These are phyloP conservation scores for Annona squamosa DNA, from an alignment of 164 flowering plant genomes.

Conservation along the genomic window DNA sequence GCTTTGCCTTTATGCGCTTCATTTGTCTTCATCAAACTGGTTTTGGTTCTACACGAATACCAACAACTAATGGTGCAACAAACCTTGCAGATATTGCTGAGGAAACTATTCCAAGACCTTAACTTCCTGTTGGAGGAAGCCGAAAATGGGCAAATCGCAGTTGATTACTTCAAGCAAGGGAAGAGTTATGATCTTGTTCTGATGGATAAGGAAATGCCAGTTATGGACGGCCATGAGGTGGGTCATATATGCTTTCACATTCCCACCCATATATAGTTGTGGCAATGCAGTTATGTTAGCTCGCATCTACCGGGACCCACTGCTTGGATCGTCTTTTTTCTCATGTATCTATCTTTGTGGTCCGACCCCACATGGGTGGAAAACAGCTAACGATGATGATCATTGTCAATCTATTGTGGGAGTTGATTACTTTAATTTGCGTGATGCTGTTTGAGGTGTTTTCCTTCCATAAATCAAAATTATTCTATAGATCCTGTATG, in stretches of 20 bases:
- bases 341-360: too few relatives aligned
- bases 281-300: background rate
- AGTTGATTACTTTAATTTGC: too few relatives aligned
- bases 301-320: background rate
- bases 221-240: conserved; percentile 17
- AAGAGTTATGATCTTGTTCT: conserved; percentile 16
- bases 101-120: conserved; percentile 12
- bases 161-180: conserved; percentile 19
- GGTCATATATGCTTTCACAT: background rate
- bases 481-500: too few relatives aligned
- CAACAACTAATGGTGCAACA: background rate
- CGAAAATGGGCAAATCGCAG: conserved; percentile 16
- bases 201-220: conserved; percentile 20
- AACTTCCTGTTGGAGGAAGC: conserved; percentile 15
- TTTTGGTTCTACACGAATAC: too few relatives aligned
- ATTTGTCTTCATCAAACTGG: too few relatives aligned
- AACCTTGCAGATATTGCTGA: conserved; percentile 13
- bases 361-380: too few relatives aligned
- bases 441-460: too few relatives aligned
- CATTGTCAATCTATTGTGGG: too few relatives aligned
- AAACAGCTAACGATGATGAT: too few relatives aligned
- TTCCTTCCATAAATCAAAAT: too few relatives aligned
- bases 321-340: background rate
- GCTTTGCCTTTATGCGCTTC: too few relatives aligned
- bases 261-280: background rate